Percentiles rank a stretch among this genome's conserved stretches.
Evolutionary conservation across 371 early-diverging fungal species (phyloP).

Genomic region (Mortierella sp.): DNA sequence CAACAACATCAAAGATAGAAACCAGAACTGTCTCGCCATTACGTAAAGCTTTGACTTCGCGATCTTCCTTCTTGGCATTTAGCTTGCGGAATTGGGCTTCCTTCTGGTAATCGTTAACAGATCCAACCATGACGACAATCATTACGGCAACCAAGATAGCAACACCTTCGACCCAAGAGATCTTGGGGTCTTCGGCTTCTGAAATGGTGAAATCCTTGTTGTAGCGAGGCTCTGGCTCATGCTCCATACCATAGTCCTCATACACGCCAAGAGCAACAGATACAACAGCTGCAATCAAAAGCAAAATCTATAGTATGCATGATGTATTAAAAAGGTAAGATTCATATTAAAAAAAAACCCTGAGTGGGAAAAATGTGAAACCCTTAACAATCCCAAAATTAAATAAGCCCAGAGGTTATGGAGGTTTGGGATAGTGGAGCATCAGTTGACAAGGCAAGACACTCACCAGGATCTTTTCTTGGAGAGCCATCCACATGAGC

Average conservation of each 20-base stretch:
- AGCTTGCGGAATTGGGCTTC: slow-evolving; percentile 87
- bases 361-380: too few relatives aligned
- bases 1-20: slow-evolving; percentile 88
- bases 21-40: slow-evolving; percentile 82
- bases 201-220: slow-evolving; percentile 30
- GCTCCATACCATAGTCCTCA: slow-evolving; percentile 72
- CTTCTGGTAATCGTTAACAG: slow-evolving; percentile 90
- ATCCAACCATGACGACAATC: slow-evolving; percentile 83
- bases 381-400: too few relatives aligned
- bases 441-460: slow-evolving; percentile 76
- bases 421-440: slow-evolving; percentile 6
- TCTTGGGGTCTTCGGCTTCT: slow-evolving; percentile 57
- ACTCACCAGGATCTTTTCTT: slow-evolving; percentile 86
- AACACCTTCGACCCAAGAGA: slow-evolving; percentile 83
- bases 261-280: slow-evolving; percentile 90
- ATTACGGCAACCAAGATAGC: slow-evolving; percentile 85
- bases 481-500: slow-evolving; percentile 85
- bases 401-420: too few relatives aligned
- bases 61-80: slow-evolving; percentile 87
- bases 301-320: slow-evolving; percentile 64
- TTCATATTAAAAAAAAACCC: too few relatives aligned
- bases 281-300: slow-evolving; percentile 85
- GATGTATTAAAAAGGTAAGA: too few relatives aligned
- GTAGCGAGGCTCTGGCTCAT: slow-evolving; percentile 50
- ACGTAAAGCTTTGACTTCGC: slow-evolving; percentile 75